These are phyloP conservation scores for Jasminum sambac DNA, from an alignment of 257 asterid species.

Conservation along the genomic window DNA sequence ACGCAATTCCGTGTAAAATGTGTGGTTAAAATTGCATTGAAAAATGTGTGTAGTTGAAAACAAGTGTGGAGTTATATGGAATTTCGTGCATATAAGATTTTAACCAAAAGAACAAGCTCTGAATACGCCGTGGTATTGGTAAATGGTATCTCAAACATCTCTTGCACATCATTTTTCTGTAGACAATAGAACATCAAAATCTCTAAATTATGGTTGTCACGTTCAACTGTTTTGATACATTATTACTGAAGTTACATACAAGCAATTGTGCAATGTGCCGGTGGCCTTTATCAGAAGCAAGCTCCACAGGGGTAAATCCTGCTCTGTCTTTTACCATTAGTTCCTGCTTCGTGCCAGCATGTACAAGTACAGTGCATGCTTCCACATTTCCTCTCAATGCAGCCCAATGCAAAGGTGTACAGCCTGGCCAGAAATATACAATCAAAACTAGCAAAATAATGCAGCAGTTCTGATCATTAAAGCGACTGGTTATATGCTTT, in stretches of 20 bases:
- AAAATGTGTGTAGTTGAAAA: too few species aligned
- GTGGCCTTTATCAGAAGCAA: slow-evolving; percentile 97
- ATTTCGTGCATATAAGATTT: too few species aligned
- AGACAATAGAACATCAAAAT: slow-evolving; percentile 13
- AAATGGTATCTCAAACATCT: neutral
- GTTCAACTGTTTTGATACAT: slow-evolving; percentile 10
- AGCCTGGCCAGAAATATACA: slow-evolving; percentile 51
- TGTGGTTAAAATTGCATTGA: too few species aligned
- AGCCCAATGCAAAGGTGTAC: slow-evolving; percentile 99
- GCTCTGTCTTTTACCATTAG: slow-evolving; percentile 69
- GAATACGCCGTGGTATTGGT: too few species aligned
- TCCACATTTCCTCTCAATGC: slow-evolving; percentile 85
- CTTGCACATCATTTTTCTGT: neutral
- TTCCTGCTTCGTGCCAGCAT: slow-evolving; percentile 87
- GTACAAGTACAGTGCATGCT: slow-evolving; percentile 90
- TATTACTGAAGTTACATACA: slow-evolving; percentile 72
- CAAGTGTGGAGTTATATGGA: too few species aligned
- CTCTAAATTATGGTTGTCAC: slow-evolving; percentile 9
- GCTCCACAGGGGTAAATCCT: slow-evolving; percentile 82
- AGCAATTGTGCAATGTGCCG: slow-evolving; percentile 82
- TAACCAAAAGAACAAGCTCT: too few species aligned
- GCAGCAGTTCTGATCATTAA: slow-evolving; percentile 14
- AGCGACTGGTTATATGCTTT: neutral
- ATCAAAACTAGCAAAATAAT: slow-evolving; percentile 26
- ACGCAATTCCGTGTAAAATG: too few species aligned